These are phyloP conservation scores for Trichophyton schoenleinii DNA, from an alignment of 2,329 filamentous ascomycete genomes.

Conservation along the genomic window DNA sequence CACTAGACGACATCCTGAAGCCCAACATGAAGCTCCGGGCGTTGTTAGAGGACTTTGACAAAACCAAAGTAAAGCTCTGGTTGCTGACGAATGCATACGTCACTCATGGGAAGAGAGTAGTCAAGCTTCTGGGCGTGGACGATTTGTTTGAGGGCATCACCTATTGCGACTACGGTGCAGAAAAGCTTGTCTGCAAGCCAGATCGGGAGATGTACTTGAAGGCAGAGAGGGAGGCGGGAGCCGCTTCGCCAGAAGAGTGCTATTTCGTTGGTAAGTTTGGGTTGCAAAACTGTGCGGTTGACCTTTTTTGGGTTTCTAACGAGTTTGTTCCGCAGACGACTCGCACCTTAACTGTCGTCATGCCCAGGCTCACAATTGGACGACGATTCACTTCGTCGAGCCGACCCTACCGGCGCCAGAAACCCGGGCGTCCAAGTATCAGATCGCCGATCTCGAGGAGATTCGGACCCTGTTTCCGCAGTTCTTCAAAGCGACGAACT, in stretches of 20 bases:
- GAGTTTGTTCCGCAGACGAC: constrained; percentile 51
- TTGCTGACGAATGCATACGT: constrained; percentile 94
- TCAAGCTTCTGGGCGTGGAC: constrained; percentile 66
- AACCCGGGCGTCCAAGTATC: constrained; percentile 55
- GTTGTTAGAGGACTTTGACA: constrained; percentile 73
- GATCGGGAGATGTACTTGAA: constrained; percentile 70
- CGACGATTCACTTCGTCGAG: constrained; percentile 72
- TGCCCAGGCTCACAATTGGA: constrained; percentile 74
- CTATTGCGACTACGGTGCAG: constrained; percentile 72
- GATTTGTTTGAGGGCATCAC: constrained; percentile 91
- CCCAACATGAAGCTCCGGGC: constrained; percentile 61
- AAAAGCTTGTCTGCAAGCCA: constrained; percentile 77
- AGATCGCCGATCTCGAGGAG: constrained; percentile 64
- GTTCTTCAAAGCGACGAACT: constrained; percentile 52
- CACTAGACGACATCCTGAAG: constrained; percentile 71
- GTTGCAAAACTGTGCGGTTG: neutral
- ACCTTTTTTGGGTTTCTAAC: neutral
- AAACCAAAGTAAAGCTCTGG: constrained; percentile 73
- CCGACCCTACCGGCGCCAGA: constrained; percentile 52
- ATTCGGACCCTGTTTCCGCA: constrained; percentile 66
- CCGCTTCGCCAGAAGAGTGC: constrained; percentile 56
- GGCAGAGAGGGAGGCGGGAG: constrained; percentile 73
- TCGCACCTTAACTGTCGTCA: constrained; percentile 69
- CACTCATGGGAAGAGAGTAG: constrained; percentile 71
- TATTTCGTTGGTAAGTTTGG: constrained; percentile 76